These are phyloP conservation scores for Exophiala sideris DNA, from an alignment of 2,329 filamentous ascomycete species.

Conservation along the genomic window DNA sequence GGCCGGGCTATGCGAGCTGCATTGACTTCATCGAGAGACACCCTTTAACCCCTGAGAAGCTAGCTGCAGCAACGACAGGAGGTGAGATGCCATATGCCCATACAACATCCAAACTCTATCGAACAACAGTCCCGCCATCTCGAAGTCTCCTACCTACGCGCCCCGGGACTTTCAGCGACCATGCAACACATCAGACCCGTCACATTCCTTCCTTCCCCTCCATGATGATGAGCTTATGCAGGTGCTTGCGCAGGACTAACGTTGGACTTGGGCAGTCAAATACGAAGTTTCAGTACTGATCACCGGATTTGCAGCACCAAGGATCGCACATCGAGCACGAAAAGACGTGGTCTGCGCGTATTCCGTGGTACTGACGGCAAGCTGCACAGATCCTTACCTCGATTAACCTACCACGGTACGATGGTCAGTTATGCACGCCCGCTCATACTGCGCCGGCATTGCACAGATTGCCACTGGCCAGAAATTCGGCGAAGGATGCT, in stretches of 20 bases:
- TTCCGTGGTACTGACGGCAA: not conserved
- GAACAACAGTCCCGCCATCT: constrained; percentile 1
- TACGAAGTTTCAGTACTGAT: not conserved
- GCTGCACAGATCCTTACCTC: no score
- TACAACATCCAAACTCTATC: constrained; percentile 6
- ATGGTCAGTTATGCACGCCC: no score
- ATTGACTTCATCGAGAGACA: not conserved
- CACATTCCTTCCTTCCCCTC: constrained; percentile 5
- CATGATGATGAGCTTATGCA: constrained; percentile 16
- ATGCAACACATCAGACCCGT: constrained; percentile 4
- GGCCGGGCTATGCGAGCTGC: not conserved
- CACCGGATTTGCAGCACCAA: not conserved
- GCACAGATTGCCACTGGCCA: no score
- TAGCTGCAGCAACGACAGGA: not conserved
- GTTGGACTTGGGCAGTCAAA: not conserved
- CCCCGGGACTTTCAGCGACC: not conserved
- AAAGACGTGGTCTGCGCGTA: not conserved
- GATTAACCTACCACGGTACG: no score
- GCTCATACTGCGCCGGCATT: no score
- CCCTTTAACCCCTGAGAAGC: not conserved
- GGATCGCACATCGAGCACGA: not conserved
- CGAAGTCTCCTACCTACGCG: not conserved
- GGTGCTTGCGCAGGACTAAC: constrained; percentile 15
- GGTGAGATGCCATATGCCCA: not conserved
- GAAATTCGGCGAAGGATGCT: no score